Evolutionary conservation across 2,329 filamentous ascomycete genomes (phyloP).

Genomic region (Phyllosticta citriasiana): DNA sequence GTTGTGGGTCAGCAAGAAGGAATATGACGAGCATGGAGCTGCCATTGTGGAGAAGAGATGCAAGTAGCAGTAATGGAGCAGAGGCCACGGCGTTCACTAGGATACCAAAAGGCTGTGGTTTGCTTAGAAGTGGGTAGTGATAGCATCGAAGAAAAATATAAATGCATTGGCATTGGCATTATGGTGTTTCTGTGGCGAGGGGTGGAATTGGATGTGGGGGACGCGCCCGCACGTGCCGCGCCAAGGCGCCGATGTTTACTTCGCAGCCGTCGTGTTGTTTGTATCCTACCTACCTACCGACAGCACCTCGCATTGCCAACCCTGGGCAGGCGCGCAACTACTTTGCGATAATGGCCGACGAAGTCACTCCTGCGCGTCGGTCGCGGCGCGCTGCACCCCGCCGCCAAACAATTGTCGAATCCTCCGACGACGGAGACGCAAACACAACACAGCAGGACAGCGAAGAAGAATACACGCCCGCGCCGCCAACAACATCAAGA

Average conservation of each 20-base stretch:
- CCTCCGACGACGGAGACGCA: constrained; percentile 61
- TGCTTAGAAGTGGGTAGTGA: neutral
- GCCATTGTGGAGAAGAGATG: constrained; percentile 92
- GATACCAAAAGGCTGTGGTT: neutral
- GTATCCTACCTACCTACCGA: neutral
- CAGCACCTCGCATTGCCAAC: neutral
- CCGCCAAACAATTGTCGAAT: constrained; percentile 62
- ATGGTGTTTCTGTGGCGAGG: too few species aligned
- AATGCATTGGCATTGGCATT: neutral
- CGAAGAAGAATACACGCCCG: constrained; percentile 74
- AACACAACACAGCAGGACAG: constrained; percentile 49
- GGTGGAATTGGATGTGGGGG: neutral
- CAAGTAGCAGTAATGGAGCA: constrained; percentile 47
- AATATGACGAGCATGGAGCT: constrained; percentile 91
- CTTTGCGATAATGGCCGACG: neutral
- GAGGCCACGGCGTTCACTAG: neutral
- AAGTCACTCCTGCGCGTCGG: constrained; percentile 34
- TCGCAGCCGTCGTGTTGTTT: neutral
- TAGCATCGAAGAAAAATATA: neutral
- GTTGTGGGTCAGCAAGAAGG: constrained; percentile 97
- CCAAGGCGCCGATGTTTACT: constrained; percentile 7
- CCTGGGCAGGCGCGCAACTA: neutral
- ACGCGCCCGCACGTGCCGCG: neutral
- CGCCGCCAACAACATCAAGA: constrained; percentile 30
- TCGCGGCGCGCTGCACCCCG: constrained; percentile 53